A percentile compares a stretch with the other conserved stretches of the same genome.
Conservation (phyloP, 176 grass and related monocot genomes). For the Raddia distichophylla region DNA sequence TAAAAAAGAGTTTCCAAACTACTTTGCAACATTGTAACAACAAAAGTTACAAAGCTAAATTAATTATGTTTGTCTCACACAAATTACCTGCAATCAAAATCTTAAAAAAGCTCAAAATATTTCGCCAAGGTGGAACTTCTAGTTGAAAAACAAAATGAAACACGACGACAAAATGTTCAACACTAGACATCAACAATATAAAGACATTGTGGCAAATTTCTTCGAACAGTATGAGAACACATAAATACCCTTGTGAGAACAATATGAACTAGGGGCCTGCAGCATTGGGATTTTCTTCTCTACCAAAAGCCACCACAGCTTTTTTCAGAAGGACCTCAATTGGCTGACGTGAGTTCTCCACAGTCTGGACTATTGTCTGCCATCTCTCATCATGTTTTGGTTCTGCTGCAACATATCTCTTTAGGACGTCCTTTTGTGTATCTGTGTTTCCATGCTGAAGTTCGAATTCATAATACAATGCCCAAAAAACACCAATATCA, state of each 20-base stretch:
- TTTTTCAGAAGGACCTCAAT: constrained; percentile 78
- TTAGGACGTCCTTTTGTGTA: constrained; percentile 73
- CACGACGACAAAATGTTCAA: too few species aligned
- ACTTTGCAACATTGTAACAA: too few species aligned
- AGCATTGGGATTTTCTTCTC: constrained; percentile 66
- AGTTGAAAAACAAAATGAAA: too few species aligned
- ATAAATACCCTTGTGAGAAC: constrained; percentile 28
- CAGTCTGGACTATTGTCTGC: constrained; percentile 75
- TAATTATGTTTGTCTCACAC: too few species aligned
- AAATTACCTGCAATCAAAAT: too few species aligned
- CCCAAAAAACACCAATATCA: constrained; percentile 84
- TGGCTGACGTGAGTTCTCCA: constrained; percentile 80
- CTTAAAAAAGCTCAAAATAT: too few species aligned
- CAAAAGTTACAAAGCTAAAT: too few species aligned
- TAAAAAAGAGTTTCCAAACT: too few species aligned
- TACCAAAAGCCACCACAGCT: constrained; percentile 62
- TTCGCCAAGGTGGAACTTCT: too few species aligned
- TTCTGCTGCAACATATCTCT: constrained; percentile 72
- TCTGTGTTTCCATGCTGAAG: constrained; percentile 77
- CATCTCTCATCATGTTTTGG: constrained; percentile 87
- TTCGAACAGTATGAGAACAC: background rate
- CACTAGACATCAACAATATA: background rate
- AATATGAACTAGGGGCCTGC: constrained; percentile 33
- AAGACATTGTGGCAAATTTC: background rate
- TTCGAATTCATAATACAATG: constrained; percentile 82